Evolutionary conservation across 2,329 filamentous ascomycete species (phyloP), one percentile per base, ranked within the genome.

Genomic region (Amesomyces nigricolor): DNA sequence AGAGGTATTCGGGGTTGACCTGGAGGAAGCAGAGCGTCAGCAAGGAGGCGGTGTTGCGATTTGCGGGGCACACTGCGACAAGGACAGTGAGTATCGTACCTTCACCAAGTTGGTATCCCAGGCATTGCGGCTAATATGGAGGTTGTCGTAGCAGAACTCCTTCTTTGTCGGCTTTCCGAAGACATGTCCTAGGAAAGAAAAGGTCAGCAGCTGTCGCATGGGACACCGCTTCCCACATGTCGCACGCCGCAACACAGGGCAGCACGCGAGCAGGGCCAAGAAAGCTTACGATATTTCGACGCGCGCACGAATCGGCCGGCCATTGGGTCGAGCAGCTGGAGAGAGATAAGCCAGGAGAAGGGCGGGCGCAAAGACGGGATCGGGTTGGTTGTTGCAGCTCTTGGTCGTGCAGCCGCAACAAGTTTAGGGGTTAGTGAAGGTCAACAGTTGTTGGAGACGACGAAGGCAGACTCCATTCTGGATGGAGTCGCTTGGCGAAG

Each of bases 81-180:
- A 9, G 40, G n/a, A 17, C 3, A 10, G 9, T 19, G 5, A 19
- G 14, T 26, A 26, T 6, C 22, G 29, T 73, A 95, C 91, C 87
- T 97, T 97, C 76, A 97, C 82, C 69, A 99, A 78, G 77, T 99
- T 99, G 68, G 91, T 96, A 73, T 99, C 94, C 94, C 94, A 99
- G 54, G 94, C 94, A 85, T 99, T 99, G 74, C 88, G 89, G 69
- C 91, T 96, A 73, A 99, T 90, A 71, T 90, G 89, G 65, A 99
- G 78, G 74, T 97, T 97, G 74, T 99, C 94, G 76, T 97, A 99
- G 79, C 91, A 96, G 81, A 89, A 89, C 73, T 99, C 94, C 82
- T 96, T 96, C 75, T 89, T 87, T 63, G 91, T 95, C 61, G 90
- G 78, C 76, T 95, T 94, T 71, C 94, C 94, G 78, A 96, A 99